These are phyloP conservation scores for Neocatenulostroma microsporum DNA, from an alignment of 2,329 filamentous ascomycete species.

Conservation along the genomic window DNA sequence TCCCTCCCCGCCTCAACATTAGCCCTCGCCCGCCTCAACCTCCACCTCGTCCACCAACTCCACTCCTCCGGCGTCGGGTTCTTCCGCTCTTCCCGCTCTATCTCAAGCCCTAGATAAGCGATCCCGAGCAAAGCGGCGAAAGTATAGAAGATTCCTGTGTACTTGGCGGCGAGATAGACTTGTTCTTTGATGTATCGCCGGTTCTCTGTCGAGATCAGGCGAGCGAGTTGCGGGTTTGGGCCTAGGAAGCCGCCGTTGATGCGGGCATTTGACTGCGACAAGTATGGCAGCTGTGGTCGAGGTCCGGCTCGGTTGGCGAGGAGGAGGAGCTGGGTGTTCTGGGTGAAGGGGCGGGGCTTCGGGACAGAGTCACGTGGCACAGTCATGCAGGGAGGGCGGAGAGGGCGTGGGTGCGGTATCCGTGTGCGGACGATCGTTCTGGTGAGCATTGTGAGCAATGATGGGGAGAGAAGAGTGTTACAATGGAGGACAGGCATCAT, in stretches of 20 bases:
- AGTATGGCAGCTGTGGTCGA: constrained; percentile 59
- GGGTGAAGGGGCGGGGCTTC: constrained; percentile 49
- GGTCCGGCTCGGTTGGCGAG: constrained; percentile 41
- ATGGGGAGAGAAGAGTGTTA: background rate
- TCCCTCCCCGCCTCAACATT: constrained; percentile 47
- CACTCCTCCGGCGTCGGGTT: constrained; percentile 81
- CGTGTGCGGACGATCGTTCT: constrained; percentile 3
- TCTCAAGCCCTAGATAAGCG: constrained; percentile 58
- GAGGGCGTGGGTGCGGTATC: constrained; percentile 9
- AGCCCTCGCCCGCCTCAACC: constrained; percentile 52
- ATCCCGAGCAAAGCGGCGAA: constrained; percentile 53
- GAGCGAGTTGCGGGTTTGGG: constrained; percentile 40
- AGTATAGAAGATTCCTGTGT: constrained; percentile 58
- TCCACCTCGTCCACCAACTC: constrained; percentile 61
- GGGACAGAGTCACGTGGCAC: background rate
- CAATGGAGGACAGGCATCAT: no score
- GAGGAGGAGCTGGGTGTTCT: constrained; percentile 47
- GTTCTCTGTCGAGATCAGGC: constrained; percentile 72
- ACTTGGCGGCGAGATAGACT: constrained; percentile 61
- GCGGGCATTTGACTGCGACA: constrained; percentile 45
- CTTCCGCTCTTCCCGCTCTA: constrained; percentile 65
- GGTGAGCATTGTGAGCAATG: constrained; percentile 5
- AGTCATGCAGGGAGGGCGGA: constrained; percentile 7
- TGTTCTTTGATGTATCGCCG: constrained; percentile 64
- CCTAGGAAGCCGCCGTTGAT: constrained; percentile 13